Conservation (phyloP, 345 rosid genomes). For the Passiflora organensis region DNA sequence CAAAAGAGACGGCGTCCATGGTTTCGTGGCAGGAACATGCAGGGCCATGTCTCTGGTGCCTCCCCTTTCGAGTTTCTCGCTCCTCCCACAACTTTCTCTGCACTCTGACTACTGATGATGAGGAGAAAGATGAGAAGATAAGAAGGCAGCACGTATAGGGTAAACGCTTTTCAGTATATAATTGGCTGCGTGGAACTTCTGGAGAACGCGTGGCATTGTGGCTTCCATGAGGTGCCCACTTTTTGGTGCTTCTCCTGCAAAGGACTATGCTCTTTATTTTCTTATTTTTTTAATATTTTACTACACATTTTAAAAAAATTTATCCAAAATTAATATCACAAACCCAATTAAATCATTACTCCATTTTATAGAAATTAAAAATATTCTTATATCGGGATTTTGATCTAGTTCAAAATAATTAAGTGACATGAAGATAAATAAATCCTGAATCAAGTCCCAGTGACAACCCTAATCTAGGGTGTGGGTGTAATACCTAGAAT, state of each 20-base stretch:
- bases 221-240: slow-evolving; percentile 20
- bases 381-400: too few species aligned
- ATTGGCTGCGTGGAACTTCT: background rate
- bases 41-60: slow-evolving; percentile 32
- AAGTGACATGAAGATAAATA: too few species aligned
- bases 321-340: too few species aligned
- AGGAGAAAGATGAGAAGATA: slow-evolving; percentile 22
- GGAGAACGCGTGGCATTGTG: slow-evolving; percentile 33
- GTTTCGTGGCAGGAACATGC: slow-evolving; percentile 20
- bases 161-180: background rate
- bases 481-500: too few species aligned
- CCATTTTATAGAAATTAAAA: too few species aligned
- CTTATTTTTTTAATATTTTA: background rate
- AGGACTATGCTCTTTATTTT: too few species aligned
- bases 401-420: too few species aligned
- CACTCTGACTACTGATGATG: background rate
- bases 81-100: background rate
- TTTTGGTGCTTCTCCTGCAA: background rate
- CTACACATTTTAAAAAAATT: too few species aligned
- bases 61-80: background rate
- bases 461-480: too few species aligned
- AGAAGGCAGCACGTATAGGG: slow-evolving; percentile 14
- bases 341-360: too few species aligned
- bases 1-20: slow-evolving; percentile 22
- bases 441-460: too few species aligned